Percentiles rank a stretch among this genome's conserved stretches.
phyloP scores from a whole-genome alignment of 2,329 filamentous ascomycete species.

The Cytospora schulzeri region DNA sequence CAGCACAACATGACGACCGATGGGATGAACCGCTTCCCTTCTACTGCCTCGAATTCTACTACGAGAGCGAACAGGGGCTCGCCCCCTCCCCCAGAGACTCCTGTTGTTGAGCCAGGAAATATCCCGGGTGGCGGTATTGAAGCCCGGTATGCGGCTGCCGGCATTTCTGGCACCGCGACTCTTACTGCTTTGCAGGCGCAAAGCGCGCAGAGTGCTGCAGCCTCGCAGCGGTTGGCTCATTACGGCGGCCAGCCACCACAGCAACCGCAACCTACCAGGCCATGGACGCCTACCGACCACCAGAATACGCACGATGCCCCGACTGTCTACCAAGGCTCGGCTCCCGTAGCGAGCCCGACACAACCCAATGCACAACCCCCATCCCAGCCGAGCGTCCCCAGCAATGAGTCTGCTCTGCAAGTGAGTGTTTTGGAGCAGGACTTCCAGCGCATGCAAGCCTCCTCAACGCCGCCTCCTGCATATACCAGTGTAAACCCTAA shows the following conservation, averaged over 20 bases:
- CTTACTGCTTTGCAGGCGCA: constrained; percentile 70
- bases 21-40: constrained; percentile 66
- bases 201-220: constrained; percentile 79
- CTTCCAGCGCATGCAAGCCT: constrained; percentile 77
- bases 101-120: constrained; percentile 71
- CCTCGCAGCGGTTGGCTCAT: constrained; percentile 77
- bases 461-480: constrained; percentile 88
- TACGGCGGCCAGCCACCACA: constrained; percentile 62
- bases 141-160: constrained; percentile 85
- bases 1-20: constrained; percentile 46
- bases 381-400: constrained; percentile 29
- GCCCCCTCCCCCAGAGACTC: constrained; percentile 91
- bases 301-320: constrained; percentile 86
- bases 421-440: constrained; percentile 81
- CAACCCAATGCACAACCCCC: constrained; percentile 48
- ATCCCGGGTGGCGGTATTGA: constrained; percentile 83
- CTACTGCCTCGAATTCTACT: constrained; percentile 90
- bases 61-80: constrained; percentile 90
- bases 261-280: constrained; percentile 57
- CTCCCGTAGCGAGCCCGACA: constrained; percentile 65
- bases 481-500: constrained; percentile 76
- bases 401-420: constrained; percentile 44
- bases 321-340: constrained; percentile 85
- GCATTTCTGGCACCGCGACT: constrained; percentile 84
- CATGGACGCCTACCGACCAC: constrained; percentile 94